A percentile compares a stretch with the other conserved stretches of the same genome.
phyloP scores from a whole-genome alignment of 2,329 filamentous ascomycete genomes.

The Lachnellula subtilissima region DNA sequence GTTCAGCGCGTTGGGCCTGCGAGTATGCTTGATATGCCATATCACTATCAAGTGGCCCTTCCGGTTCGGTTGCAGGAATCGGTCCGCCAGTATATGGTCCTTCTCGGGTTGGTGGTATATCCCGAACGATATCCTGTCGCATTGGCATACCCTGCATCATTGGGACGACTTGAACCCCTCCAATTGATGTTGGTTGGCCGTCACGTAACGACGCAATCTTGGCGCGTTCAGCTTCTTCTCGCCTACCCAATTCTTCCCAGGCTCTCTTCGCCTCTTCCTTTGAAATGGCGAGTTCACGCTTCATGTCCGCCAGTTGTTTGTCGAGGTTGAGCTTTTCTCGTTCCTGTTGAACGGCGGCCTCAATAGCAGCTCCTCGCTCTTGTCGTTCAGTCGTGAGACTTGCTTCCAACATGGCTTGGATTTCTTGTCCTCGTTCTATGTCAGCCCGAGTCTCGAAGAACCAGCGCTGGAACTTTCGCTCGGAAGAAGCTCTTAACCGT shows the following conservation, averaged over 20 bases:
- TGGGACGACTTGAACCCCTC: slow-evolving; percentile 91
- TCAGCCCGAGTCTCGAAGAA: slow-evolving; percentile 93
- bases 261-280: slow-evolving; percentile 93
- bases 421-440: slow-evolving; percentile 78
- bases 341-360: slow-evolving; percentile 61
- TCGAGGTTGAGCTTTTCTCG: slow-evolving; percentile 66
- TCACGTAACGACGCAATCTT: slow-evolving; percentile 78
- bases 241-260: slow-evolving; percentile 92
- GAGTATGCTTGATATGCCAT: slow-evolving; percentile 25
- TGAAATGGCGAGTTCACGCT: slow-evolving; percentile 86
- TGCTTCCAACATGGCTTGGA: slow-evolving; percentile 73
- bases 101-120: slow-evolving; percentile 42
- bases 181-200: slow-evolving; percentile 82
- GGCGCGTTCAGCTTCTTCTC: slow-evolving; percentile 90
- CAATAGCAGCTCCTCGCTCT: slow-evolving; percentile 61
- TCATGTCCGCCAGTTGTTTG: slow-evolving; percentile 81
- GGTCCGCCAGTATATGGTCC: slow-evolving; percentile 37
- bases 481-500: slow-evolving; percentile 85
- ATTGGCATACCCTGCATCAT: slow-evolving; percentile 70
- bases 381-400: slow-evolving; percentile 71
- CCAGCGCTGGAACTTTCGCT: slow-evolving; percentile 97
- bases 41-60: slow-evolving; percentile 24
- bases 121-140: slow-evolving; percentile 41
- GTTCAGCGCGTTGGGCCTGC: slow-evolving; percentile 45
- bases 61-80: slow-evolving; percentile 12